Base-by-base conservation (phyloP, 345 rosid genomes). In the Eutrema heterophyllum region DNA sequence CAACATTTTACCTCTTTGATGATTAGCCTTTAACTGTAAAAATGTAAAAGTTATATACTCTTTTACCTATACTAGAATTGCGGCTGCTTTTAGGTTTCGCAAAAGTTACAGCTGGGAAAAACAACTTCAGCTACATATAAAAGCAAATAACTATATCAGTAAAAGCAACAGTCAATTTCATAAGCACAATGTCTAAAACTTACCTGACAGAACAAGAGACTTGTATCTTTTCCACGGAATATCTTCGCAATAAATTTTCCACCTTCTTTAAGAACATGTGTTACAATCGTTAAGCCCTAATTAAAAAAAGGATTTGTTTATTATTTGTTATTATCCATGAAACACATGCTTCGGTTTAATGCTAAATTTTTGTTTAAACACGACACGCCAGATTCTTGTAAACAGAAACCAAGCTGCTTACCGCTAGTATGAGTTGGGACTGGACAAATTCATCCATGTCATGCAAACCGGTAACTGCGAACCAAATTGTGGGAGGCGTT, bases 41-140 rank as follows among this genome's bases (percentile, higher is more conserved):
- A 18, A 68, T 59, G 61, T 40, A 49, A 27, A 70, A 62, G 62
- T 52, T n/a, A n/a, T 26, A 10, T 26, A 10, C 35, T n/a, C n/a
- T 51, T 76, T 81, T 81, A 92, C 97, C 99, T 84, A 95, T 95
- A 81, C 98, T 95, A 33, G 99, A 95, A 84, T 95, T 95, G 40
- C 98, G 96, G 84, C 99, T 95, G 83, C 98, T 92, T 84, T 90
- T 92, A 18, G 99, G 98, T 86, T 95, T 92, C 7, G 97, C 96
- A 76, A n/a, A n/a, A n/a, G n/a, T n/a, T n/a, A n/a, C n/a, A n/a
- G n/a, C n/a, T n/a, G n/a, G n/a, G n/a, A n/a, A 95, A 95, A 88
- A 88, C 81, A 95, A 72, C 81, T 92, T 92, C 64, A 90, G 85
- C 98, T 95, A 88, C 86, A 84, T 58, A 84, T 58, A 48, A 57